Base-by-base conservation (phyloP, 805 yeast species). In the Vanderwaltozyma tropicalis region DNA sequence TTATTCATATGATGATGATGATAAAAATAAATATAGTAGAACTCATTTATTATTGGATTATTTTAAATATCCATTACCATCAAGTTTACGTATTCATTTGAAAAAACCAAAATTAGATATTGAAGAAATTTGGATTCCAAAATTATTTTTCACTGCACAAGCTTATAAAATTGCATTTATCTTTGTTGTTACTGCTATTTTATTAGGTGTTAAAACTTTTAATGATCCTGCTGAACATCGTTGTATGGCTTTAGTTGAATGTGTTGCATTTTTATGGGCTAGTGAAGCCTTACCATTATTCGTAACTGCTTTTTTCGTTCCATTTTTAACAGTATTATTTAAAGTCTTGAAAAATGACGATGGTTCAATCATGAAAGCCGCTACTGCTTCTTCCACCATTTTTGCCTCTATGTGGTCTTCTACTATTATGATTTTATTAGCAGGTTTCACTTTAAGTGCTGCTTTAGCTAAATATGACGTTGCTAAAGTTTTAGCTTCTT, bases 371-470 rank as follows among this genome's bases (percentile, higher is more conserved):
- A 64, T 86, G 72, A 44, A 53, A 1, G 87, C 94, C 1, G 64
- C 75, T 0, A 78, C 67, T 1, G 88, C 96, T 1, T 66, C 72
- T 1, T 67, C 75, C 39, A 79, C 68, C 50, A 80, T 88, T 38
- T 75, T 92, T 39, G 61, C 80, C 4, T 65, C 81, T 28, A 89
- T 88, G 97, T 88, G 96, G 96, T 79, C 89, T 3, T 84, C 96
- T 1, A 88, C 89, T 6, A 85, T 89, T 49, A 76, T 87, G 81
- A 72, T 89, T 28, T 65, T 88, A 39, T 64, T 88, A 15, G 96
- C 96, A 41, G 97, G 97, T 5, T 88, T 88, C 61, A 80, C 96
- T 0, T 65, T 88, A 44, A 96, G 96, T 32, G 96, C 94, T 22
- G 96, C 95, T 1, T 67, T 88, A 42, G 80, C 95, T 34, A 88